Percentiles rank a stretch among this genome's conserved stretches.
These are phyloP conservation scores for Pseudopediastrum boryanum DNA, from an alignment of 139 green algal genomes.

Conservation along the genomic window DNA sequence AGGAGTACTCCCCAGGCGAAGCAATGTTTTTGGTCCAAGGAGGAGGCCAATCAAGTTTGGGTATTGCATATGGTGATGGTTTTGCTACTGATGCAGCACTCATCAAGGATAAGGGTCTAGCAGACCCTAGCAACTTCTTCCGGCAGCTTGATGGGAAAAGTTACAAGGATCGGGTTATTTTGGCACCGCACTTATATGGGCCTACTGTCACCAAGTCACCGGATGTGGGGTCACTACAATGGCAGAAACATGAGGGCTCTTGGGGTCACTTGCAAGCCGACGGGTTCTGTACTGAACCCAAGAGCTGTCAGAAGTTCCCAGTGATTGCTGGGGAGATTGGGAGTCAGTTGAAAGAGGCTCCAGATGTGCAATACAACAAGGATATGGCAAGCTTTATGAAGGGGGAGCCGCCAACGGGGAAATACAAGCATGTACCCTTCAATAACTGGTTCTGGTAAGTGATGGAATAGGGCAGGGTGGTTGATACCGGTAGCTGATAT, in stretches of 20 bases:
- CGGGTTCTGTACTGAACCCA: conserved; percentile 7
- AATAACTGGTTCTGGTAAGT: conserved; percentile 16
- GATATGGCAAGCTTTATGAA: conserved; percentile 7
- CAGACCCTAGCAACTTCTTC: conserved; percentile 17
- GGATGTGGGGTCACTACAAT: not conserved
- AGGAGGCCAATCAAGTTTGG: not conserved
- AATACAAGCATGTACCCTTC: not conserved
- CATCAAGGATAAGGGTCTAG: not conserved
- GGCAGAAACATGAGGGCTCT: not conserved
- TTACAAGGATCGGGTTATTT: conserved; percentile 2
- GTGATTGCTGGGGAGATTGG: not conserved
- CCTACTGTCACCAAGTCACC: not conserved
- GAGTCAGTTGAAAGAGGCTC: not conserved
- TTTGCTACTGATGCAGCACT: not conserved
- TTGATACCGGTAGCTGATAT: no score
- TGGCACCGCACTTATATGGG: not conserved
- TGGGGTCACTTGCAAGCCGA: not conserved
- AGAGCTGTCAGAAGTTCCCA: conserved; percentile 23
- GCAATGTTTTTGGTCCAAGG: conserved; percentile 10
- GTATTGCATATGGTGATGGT: not conserved
- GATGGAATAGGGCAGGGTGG: not conserved
- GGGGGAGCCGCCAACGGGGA: not conserved
- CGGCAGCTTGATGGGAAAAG: not conserved
- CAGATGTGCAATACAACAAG: not conserved
- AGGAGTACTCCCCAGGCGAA: not conserved